Evolutionary conservation across 768 basidiomycete species (phyloP).

Genomic region (Gymnopilus dilepis): DNA sequence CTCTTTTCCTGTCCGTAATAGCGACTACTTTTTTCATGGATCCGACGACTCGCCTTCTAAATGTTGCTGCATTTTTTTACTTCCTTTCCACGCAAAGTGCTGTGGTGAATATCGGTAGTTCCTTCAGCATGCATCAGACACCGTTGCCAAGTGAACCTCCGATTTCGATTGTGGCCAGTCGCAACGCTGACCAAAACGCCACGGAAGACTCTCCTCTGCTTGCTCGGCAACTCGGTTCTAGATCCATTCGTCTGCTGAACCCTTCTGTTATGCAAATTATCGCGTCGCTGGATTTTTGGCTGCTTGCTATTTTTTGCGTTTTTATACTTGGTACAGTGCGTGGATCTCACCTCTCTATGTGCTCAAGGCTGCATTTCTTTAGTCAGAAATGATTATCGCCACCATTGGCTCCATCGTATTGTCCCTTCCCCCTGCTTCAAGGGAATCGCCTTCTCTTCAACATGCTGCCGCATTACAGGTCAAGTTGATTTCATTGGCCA

Average conservation of each 20-base stretch:
- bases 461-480: slow-evolving; percentile 66
- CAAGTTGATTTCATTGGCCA: slow-evolving; percentile 68
- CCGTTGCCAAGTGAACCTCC: slow-evolving; percentile 6
- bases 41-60: slow-evolving; percentile 44
- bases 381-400: slow-evolving; percentile 85
- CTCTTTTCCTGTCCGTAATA: slow-evolving; percentile 69
- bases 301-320: slow-evolving; percentile 55
- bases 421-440: slow-evolving; percentile 53
- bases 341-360: slow-evolving; percentile 17
- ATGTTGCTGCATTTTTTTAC: slow-evolving; percentile 52
- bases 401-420: slow-evolving; percentile 81
- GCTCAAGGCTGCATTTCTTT: slow-evolving; percentile 2
- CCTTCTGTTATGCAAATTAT: slow-evolving; percentile 47
- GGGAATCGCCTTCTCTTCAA: slow-evolving; percentile 14
- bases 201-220: slow-evolving; percentile 42
- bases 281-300: slow-evolving; percentile 66
- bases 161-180: slow-evolving; percentile 3
- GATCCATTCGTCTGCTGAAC: slow-evolving; percentile 12
- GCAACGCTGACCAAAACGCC: background rate
- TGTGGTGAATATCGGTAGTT: slow-evolving; percentile 58
- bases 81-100: slow-evolving; percentile 64
- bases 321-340: slow-evolving; percentile 73
- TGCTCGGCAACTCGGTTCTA: slow-evolving; percentile 5
- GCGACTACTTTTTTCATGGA: slow-evolving; percentile 67
- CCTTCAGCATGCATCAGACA: slow-evolving; percentile 41